Conservation (phyloP, 257 asterid species). For the Lithospermum erythrorhizon region DNA sequence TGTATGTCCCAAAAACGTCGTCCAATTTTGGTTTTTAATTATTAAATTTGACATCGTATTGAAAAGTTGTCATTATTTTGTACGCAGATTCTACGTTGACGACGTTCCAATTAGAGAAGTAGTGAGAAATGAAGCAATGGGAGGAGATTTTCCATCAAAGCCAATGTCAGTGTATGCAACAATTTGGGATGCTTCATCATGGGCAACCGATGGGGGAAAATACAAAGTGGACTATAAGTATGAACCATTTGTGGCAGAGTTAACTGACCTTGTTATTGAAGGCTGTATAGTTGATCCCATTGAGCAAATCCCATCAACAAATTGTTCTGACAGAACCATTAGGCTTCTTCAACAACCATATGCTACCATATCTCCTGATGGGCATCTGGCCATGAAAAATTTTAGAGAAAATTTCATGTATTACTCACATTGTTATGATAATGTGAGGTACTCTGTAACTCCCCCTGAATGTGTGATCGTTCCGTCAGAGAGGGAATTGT, state of each 20-base stretch:
- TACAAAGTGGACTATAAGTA: slow-evolving; percentile 54
- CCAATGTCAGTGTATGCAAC: slow-evolving; percentile 93
- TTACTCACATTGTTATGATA: slow-evolving; percentile 70
- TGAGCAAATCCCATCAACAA: slow-evolving; percentile 60
- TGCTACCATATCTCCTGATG: slow-evolving; percentile 26
- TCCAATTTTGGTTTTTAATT: too few relatives aligned
- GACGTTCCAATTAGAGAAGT: slow-evolving; percentile 70
- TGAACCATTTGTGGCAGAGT: slow-evolving; percentile 66
- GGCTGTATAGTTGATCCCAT: slow-evolving; percentile 74
- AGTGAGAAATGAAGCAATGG: slow-evolving; percentile 32
- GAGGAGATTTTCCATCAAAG: slow-evolving; percentile 78
- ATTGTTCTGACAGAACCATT: slow-evolving; percentile 41
- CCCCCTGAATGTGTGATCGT: slow-evolving; percentile 68
- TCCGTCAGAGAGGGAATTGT: slow-evolving; percentile 45
- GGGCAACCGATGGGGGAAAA: slow-evolving; percentile 93
- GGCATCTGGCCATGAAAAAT: slow-evolving; percentile 45
- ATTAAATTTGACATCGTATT: too few relatives aligned
- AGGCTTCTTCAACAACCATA: slow-evolving; percentile 23
- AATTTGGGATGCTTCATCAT: slow-evolving; percentile 88
- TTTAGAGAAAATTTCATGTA: slow-evolving; percentile 64
- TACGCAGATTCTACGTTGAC: slow-evolving; percentile 65
- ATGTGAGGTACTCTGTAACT: slow-evolving; percentile 48
- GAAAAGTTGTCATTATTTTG: neutral
- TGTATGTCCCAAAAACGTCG: slow-evolving; percentile 25
- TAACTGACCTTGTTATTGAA: slow-evolving; percentile 54